Evolutionary conservation across 108 stramenopile species (phyloP).

Genomic region (Pelagomonas calceolata): DNA sequence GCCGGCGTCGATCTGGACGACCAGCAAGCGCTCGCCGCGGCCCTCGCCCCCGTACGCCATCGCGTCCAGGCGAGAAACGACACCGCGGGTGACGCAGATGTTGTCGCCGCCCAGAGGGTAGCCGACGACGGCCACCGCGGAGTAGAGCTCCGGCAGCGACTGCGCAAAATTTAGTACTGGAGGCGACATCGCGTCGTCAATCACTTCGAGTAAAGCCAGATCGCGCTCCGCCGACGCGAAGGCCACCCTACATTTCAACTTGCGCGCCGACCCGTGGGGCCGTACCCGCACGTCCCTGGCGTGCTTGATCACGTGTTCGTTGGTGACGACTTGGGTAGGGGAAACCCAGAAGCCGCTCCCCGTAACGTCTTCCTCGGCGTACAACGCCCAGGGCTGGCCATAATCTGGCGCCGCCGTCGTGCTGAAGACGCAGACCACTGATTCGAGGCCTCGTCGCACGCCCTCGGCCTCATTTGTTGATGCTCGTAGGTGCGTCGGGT

Average conservation of each 20-base stretch:
- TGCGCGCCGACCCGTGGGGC: constrained; percentile 35
- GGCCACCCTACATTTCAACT: constrained; percentile 33
- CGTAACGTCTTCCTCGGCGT: constrained; percentile 34
- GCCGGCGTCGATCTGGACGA: constrained; percentile 60
- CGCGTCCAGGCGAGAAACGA: constrained; percentile 53
- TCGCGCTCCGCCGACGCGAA: constrained; percentile 50
- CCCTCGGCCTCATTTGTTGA: not conserved
- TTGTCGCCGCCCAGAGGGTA: constrained; percentile 51
- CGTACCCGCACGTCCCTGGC: constrained; percentile 46
- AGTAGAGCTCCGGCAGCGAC: constrained; percentile 38
- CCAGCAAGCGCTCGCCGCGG: constrained; percentile 35
- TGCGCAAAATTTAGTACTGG: constrained; percentile 15
- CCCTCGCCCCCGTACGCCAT: constrained; percentile 37
- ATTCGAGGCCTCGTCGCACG: constrained; percentile 16
- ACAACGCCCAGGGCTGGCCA: constrained; percentile 45
- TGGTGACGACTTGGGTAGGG: constrained; percentile 39
- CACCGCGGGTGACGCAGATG: constrained; percentile 55
- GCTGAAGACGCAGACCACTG: constrained; percentile 43
- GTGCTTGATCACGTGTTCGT: constrained; percentile 50
- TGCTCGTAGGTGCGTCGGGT: not conserved
- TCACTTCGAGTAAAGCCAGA: constrained; percentile 46
- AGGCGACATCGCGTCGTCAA: constrained; percentile 15
- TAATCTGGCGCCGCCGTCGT: constrained; percentile 49
- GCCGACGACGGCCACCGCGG: constrained; percentile 50
- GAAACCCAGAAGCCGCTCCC: constrained; percentile 40